Evolutionary conservation across 345 rosid species (phyloP), one percentile per base, ranked within the genome.

Genomic region (Turritis glabra): DNA sequence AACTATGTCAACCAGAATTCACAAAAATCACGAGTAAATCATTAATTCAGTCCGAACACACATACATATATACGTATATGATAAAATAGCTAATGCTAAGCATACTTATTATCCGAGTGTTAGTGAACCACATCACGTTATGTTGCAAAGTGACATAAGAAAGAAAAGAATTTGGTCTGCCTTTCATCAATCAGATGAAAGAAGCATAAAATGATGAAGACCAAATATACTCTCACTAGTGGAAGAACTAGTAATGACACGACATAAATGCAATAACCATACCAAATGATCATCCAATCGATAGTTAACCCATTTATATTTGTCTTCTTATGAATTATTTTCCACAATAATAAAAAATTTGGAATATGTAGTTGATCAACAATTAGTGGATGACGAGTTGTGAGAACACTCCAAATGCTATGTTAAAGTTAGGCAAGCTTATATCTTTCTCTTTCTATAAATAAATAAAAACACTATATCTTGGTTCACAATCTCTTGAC

Each of bases 341-440:
- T 32, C 55, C 12, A 68, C 44, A 75, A 27, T 50, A 67, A 66
- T 58, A 54, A 35, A 66, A 64, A 73, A 21, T 2, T 21, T 25
- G 14, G 25, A 65, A 37, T 37, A 27, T 43, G 56, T 29, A 60
- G 46, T 18, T 68, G 69, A 76, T 53, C 59, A 63, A 61, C 54
- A 14, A 76, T 76, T 69, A 76, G 80, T 76, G 80, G 80, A 41
- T 54, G 71, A 69, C 75, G 59, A 76, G 75, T 76, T 69, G 59
- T 18, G 75, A 71, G 80, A 76, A 76, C 66, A 54, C 32, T 33
- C 35, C 70, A 69, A 54, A 46, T 63, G 75, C 58, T 76, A 22
- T 22, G 8, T 33, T 69, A 76, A 70, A 76, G 75, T 69, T 69
- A 54, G 59, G 59, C 71, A 63, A 53, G 43, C 41, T 54, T 25